Evolutionary conservation across 768 basidiomycete species (phyloP).

Genomic region (Saitozyma podzolica): DNA sequence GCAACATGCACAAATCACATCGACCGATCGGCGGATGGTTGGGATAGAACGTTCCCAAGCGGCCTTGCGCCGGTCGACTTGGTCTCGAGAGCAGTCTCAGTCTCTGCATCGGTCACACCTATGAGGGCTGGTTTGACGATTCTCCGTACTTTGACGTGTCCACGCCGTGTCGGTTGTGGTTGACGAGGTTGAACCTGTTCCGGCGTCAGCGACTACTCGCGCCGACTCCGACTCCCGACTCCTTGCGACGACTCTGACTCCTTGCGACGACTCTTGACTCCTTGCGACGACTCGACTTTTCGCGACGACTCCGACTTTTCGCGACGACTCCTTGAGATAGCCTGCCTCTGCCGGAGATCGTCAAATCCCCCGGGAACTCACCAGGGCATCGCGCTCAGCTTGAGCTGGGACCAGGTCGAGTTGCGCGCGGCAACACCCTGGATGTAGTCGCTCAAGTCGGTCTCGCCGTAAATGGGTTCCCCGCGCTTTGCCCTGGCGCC

Average conservation of each 20-base stretch:
- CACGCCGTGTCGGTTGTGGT: constrained; percentile 82
- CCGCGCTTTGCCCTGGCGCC: constrained; percentile 72
- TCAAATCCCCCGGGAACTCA: constrained; percentile 51
- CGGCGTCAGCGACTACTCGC: neutral
- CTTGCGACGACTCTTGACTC: no score
- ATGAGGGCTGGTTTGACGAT: constrained; percentile 29
- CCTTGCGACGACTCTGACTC: no score
- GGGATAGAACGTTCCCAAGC: no score
- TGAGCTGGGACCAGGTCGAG: constrained; percentile 89
- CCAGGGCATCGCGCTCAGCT: constrained; percentile 82
- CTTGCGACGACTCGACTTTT: neutral
- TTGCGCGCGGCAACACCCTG: constrained; percentile 84
- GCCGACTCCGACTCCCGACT: no score
- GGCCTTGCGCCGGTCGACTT: no score
- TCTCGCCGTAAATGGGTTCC: constrained; percentile 81
- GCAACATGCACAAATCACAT: no score
- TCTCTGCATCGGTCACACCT: neutral
- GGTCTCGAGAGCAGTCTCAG: no score
- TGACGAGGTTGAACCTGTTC: constrained; percentile 88
- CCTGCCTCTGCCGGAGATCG: no score
- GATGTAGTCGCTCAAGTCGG: constrained; percentile 77
- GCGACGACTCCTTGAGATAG: no score
- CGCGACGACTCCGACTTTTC: no score
- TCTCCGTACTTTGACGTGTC: constrained; percentile 73
- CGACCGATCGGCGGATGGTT: no score